A percentile compares a stretch with the other conserved stretches of the same genome.
Conservation (phyloP, 202 grass and related monocot genomes). For the Schoenoplectus triqueter region DNA sequence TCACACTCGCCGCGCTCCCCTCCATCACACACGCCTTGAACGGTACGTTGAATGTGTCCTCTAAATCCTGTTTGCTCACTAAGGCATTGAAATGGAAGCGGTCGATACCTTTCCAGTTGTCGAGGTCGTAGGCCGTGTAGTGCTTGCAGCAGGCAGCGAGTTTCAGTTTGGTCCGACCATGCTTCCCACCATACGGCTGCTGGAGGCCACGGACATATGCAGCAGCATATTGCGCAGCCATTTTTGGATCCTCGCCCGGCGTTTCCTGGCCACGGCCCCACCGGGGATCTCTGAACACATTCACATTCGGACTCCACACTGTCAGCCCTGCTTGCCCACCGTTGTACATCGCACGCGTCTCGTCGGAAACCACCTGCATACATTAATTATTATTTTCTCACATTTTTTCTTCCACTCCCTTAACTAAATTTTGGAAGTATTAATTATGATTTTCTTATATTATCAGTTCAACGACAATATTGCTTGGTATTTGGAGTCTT, state of each 20-base stretch:
- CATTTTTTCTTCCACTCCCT: neutral
- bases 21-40: slow-evolving; percentile 66
- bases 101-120: slow-evolving; percentile 64
- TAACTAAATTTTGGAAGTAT: neutral
- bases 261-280: slow-evolving; percentile 93
- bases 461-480: neutral
- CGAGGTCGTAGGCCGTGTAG: slow-evolving; percentile 97
- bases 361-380: slow-evolving; percentile 69
- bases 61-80: slow-evolving; percentile 65
- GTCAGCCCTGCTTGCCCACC: slow-evolving; percentile 65
- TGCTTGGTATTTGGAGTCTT: neutral
- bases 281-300: slow-evolving; percentile 84
- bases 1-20: slow-evolving; percentile 62
- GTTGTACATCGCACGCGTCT: slow-evolving; percentile 84
- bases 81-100: slow-evolving; percentile 92
- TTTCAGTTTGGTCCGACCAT: slow-evolving; percentile 53
- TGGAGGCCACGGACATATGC: slow-evolving; percentile 80
- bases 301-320: slow-evolving; percentile 91
- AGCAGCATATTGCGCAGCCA: slow-evolving; percentile 62
- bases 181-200: slow-evolving; percentile 34
- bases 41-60: slow-evolving; percentile 86
- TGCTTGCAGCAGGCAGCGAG: slow-evolving; percentile 95
- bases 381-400: neutral
- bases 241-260: slow-evolving; percentile 77
- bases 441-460: neutral